phyloP scores from a whole-genome alignment of 2,329 filamentous ascomycete genomes.

The Endothia cerciana region DNA sequence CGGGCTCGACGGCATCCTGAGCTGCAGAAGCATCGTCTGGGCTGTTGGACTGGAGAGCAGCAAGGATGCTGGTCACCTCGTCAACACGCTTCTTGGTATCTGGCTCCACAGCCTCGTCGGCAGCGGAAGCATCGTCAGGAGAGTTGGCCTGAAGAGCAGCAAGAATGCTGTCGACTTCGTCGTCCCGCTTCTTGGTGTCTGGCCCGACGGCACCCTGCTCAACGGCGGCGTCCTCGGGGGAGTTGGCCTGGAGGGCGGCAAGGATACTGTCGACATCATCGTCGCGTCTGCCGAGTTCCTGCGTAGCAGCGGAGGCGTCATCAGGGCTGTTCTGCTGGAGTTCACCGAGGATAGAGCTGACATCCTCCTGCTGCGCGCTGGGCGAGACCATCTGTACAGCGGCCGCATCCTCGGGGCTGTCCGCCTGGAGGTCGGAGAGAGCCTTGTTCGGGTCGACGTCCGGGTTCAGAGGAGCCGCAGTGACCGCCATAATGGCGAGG shows the following conservation, averaged over 20 bases:
- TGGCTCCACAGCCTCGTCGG: conserved; percentile 11
- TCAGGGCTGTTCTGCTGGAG: conserved; percentile 23
- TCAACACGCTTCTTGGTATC: conserved; percentile 17
- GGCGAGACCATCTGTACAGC: conserved; percentile 23
- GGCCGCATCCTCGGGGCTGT: conserved; percentile 18
- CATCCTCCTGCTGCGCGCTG: conserved; percentile 14
- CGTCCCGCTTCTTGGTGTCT: conserved; percentile 14
- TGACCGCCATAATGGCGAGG: conserved; percentile 17
- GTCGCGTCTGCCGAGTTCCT: conserved; percentile 11
- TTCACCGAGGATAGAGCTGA: conserved; percentile 1
- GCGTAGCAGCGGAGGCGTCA: conserved; percentile 10
- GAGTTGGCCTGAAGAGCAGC: conserved; percentile 11
- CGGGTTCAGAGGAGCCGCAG: conserved; percentile 20
- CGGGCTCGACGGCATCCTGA: conserved; percentile 5
- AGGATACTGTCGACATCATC: conserved; percentile 13
- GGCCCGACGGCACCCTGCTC: conserved; percentile 13
- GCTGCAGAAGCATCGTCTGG: conserved; percentile 3
- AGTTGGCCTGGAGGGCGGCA: conserved; percentile 15
- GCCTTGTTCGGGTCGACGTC: conserved; percentile 15
- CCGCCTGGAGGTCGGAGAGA: conserved; percentile 9
- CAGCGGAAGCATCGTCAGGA: conserved; percentile 17
- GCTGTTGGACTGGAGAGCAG: conserved; percentile 8
- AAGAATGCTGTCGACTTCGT: conserved; percentile 19
- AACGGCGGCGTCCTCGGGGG: conserved; percentile 1
- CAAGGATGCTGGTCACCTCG: conserved; percentile 4